Percentiles rank a stretch among this genome's conserved stretches.
Conservation (phyloP, 2,329 filamentous ascomycete species). For the Boeremia lycopersici region DNA sequence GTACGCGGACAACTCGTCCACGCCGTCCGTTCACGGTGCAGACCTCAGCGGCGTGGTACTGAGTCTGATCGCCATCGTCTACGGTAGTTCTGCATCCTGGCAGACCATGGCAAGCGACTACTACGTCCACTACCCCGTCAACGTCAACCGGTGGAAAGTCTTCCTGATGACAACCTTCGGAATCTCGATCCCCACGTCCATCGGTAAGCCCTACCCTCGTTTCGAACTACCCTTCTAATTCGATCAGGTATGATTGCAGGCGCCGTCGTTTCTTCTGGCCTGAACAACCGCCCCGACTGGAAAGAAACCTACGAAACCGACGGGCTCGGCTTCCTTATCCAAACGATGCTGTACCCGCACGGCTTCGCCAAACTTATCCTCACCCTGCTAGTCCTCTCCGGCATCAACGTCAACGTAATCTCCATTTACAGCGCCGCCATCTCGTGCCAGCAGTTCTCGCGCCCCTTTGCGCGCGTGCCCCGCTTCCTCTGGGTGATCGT, state of each 20-base stretch:
- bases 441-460: slow-evolving; percentile 55
- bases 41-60: slow-evolving; percentile 40
- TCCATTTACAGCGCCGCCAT: slow-evolving; percentile 58
- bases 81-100: slow-evolving; percentile 50
- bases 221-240: too few relatives aligned
- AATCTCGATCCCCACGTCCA: slow-evolving; percentile 50
- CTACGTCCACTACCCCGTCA: slow-evolving; percentile 51
- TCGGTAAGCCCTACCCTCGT: slow-evolving; percentile 26
- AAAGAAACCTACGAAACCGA: slow-evolving; percentile 49
- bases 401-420: slow-evolving; percentile 55
- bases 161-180: slow-evolving; percentile 52
- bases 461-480: slow-evolving; percentile 58
- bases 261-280: slow-evolving; percentile 48
- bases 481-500: slow-evolving; percentile 56
- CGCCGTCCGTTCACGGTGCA: slow-evolving; percentile 41
- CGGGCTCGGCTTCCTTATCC: slow-evolving; percentile 56
- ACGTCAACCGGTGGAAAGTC: slow-evolving; percentile 48
- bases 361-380: slow-evolving; percentile 58
- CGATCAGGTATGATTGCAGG: slow-evolving; percentile 50
- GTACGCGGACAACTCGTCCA: slow-evolving; percentile 50
- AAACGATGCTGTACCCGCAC: slow-evolving; percentile 52
- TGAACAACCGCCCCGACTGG: slow-evolving; percentile 45
- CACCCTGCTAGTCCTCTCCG: slow-evolving; percentile 51
- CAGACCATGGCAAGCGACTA: slow-evolving; percentile 52
- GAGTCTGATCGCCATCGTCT: slow-evolving; percentile 40